Evolutionary conservation across 2,329 filamentous ascomycete species (phyloP).

Genomic region (Pseudomassariella vexata): DNA sequence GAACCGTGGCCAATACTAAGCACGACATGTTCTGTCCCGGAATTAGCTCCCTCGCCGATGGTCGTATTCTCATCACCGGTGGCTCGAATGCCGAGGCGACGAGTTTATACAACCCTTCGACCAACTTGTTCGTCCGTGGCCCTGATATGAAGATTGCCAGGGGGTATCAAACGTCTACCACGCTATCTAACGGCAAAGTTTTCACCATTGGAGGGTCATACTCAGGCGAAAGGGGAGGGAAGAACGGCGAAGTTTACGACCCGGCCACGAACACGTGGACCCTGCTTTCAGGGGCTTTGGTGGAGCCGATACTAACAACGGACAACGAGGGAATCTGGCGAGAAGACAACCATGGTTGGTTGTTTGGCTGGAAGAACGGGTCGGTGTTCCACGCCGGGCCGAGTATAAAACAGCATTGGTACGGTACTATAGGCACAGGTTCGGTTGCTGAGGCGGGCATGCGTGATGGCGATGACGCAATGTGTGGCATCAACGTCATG

Average conservation of each 20-base stretch:
- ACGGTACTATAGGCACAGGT: slow-evolving; percentile 37
- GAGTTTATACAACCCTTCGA: slow-evolving; percentile 30
- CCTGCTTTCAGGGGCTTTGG: slow-evolving; percentile 26
- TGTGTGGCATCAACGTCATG: slow-evolving; percentile 53
- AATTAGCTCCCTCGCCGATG: slow-evolving; percentile 32
- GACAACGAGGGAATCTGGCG: slow-evolving; percentile 10
- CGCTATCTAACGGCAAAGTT: slow-evolving; percentile 36
- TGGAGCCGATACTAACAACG: slow-evolving; percentile 34
- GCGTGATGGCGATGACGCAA: slow-evolving; percentile 38
- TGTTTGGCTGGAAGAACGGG: slow-evolving; percentile 38
- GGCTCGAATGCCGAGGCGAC: slow-evolving; percentile 34
- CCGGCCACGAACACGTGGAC: slow-evolving; percentile 33
- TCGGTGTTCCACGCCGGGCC: slow-evolving; percentile 51
- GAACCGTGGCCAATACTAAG: slow-evolving; percentile 20
- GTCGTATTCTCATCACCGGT: slow-evolving; percentile 37
- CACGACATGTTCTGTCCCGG: slow-evolving; percentile 46
- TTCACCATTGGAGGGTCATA: slow-evolving; percentile 47
- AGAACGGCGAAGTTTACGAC: slow-evolving; percentile 42
- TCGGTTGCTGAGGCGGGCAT: slow-evolving; percentile 32
- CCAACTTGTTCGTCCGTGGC: slow-evolving; percentile 22
- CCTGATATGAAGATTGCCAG: slow-evolving; percentile 29
- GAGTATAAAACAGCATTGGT: slow-evolving; percentile 52
- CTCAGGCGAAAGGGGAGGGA: slow-evolving; percentile 34
- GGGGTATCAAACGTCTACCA: slow-evolving; percentile 37
- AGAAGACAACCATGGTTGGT: slow-evolving; percentile 47